phyloP scores from a whole-genome alignment of 768 basidiomycete species.

The Lactifluus piperatus region DNA sequence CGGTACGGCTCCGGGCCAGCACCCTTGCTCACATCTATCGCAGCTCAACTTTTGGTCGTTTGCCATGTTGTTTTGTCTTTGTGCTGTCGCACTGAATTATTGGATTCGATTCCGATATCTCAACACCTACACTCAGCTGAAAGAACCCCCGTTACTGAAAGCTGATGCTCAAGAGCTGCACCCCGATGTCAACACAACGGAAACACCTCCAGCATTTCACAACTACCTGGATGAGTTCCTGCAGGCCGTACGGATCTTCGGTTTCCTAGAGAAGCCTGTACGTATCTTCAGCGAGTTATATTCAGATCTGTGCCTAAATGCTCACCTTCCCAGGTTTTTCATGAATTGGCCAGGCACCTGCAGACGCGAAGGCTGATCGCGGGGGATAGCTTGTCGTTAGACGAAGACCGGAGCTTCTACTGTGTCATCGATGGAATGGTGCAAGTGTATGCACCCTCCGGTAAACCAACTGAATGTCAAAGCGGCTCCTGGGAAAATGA shows the following conservation, averaged over 20 bases:
- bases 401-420: constrained; percentile 92
- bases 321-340: constrained; percentile 63
- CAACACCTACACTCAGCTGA: constrained; percentile 65
- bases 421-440: constrained; percentile 98
- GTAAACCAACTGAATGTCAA: constrained; percentile 37
- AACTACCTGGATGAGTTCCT: constrained; percentile 97
- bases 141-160: constrained; percentile 75
- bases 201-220: constrained; percentile 73
- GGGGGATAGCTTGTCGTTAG: constrained; percentile 86
- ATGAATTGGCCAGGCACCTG: constrained; percentile 91
- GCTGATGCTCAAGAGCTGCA: constrained; percentile 81
- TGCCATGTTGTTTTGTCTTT: constrained; percentile 62
- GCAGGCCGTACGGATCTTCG: constrained; percentile 93
- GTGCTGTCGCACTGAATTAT: constrained; percentile 63
- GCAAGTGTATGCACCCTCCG: constrained; percentile 79
- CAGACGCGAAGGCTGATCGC: constrained; percentile 94
- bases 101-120: constrained; percentile 79
- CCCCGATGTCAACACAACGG: constrained; percentile 79
- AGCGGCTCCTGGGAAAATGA: constrained; percentile 70
- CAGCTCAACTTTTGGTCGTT: constrained; percentile 92
- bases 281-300: constrained; percentile 22
- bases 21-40: constrained; percentile 8
- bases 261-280: constrained; percentile 95
- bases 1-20: background rate
- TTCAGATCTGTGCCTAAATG: background rate